Evolutionary conservation across 2,329 filamentous ascomycete genomes (phyloP), one percentile per base, ranked within the genome.

Genomic region (Diaporthe velutina): DNA sequence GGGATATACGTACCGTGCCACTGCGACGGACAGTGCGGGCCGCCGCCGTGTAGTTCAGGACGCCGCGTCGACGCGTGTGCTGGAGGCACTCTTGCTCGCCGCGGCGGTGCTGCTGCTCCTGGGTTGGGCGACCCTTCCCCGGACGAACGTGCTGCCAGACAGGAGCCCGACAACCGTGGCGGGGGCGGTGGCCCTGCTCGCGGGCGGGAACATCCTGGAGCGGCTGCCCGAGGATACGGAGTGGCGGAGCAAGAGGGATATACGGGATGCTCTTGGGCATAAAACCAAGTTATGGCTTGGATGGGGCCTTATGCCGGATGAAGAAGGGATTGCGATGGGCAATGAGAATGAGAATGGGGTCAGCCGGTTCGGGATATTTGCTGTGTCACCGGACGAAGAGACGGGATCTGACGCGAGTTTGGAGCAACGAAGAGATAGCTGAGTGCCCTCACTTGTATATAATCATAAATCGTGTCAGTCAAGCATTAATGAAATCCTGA

Each of bases 211-310:
- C n/a, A n/a, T 85, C 6, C 78, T 84, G 38, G 79, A 80, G 2
- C 77, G 79, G 35, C 76, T 82, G 15, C 77, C 79, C 1, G 74
- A 79, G 3, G 79, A 78, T 9, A 78, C 79, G 8, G 79, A 82
- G 77, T 81, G 80, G 79, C 76, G 77, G 75, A 25, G 60, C n/a
- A 60, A 54, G 5, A 73, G 64, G 6, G 79, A 79, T 66, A 73
- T 81, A 33, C 73, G 76, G 40, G 71, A 30, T 0, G 74, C 75
- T 6, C 80, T 81, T 66, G 67, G 75, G 28, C 77, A 79, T 30
- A 77, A 73, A 8, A 79, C 80, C 73, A 76, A 78, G n/a, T 80
- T 81, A 73, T 74, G 73, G 73, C 73, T 81, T 15, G 79, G 77
- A 5, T 81, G 79, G n/a, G n/a, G n/a, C 13, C 30, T 8, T 1